These are phyloP conservation scores for Penicillium lividum DNA, from an alignment of 495 filamentous ascomycete species.

Conservation along the genomic window DNA sequence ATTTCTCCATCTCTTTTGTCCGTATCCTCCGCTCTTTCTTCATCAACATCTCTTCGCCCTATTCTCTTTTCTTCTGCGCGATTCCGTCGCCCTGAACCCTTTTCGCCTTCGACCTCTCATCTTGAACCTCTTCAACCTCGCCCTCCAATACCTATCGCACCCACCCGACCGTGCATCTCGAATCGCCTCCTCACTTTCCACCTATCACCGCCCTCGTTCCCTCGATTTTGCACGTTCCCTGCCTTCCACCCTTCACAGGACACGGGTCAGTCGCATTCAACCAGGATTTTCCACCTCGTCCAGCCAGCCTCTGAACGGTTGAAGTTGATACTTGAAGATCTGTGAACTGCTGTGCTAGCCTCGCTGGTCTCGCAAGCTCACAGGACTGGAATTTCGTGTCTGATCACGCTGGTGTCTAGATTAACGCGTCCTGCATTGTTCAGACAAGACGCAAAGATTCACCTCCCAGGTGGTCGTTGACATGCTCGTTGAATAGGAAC, in stretches of 20 bases:
- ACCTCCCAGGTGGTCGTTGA: slow-evolving; percentile 22
- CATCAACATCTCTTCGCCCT: slow-evolving; percentile 20
- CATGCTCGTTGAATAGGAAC: slow-evolving; percentile 40
- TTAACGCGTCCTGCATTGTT: slow-evolving; percentile 16
- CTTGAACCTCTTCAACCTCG: slow-evolving; percentile 23
- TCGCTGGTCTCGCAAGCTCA: background rate
- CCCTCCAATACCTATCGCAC: slow-evolving; percentile 26
- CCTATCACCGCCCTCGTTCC: background rate
- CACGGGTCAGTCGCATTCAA: slow-evolving; percentile 22
- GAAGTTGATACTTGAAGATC: background rate
- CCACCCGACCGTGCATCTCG: slow-evolving; percentile 17
- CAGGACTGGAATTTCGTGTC: background rate
- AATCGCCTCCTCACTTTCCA: slow-evolving; percentile 15
- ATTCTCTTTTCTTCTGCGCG: slow-evolving; percentile 38
- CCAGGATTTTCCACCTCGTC: slow-evolving; percentile 18
- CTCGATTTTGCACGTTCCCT: slow-evolving; percentile 6
- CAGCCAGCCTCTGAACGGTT: background rate
- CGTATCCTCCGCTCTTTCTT: slow-evolving; percentile 27
- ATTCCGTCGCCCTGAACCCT: slow-evolving; percentile 30
- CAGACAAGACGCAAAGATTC: slow-evolving; percentile 5
- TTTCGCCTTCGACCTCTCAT: slow-evolving; percentile 32
- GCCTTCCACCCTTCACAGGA: slow-evolving; percentile 17
- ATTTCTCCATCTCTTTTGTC: slow-evolving; percentile 27
- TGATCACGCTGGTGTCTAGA: background rate
- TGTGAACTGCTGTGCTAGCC: background rate